Conservation (phyloP, 2,329 filamentous ascomycete species). For the Pseudogymnoascus sp. region DNA sequence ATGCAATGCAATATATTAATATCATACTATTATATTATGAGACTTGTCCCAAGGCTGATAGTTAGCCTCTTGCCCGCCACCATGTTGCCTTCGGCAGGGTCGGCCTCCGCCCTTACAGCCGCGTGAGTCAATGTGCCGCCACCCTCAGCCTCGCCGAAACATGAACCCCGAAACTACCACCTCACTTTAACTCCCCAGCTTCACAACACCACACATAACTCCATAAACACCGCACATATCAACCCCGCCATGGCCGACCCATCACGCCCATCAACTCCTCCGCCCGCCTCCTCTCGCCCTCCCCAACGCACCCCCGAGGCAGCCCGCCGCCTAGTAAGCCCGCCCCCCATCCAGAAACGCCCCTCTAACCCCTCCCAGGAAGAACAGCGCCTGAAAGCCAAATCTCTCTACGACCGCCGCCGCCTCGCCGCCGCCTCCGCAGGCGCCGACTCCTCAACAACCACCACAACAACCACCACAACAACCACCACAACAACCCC, state of each 20-base stretch:
- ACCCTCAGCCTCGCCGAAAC: neutral
- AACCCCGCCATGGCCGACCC: neutral
- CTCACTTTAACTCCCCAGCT: slow-evolving; percentile 13
- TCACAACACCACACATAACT: neutral
- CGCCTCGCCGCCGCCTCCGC: slow-evolving; percentile 19
- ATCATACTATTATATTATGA: neutral
- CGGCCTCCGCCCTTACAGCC: neutral
- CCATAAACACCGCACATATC: neutral
- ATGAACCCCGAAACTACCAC: neutral
- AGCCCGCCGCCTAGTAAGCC: neutral
- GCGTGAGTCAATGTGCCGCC: slow-evolving; percentile 5
- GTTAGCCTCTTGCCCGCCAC: neutral
- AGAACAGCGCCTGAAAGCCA: slow-evolving; percentile 79
- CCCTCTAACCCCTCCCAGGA: slow-evolving; percentile 48
- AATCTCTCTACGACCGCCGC: slow-evolving; percentile 34
- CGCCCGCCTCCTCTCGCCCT: neutral
- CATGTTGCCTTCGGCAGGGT: neutral
- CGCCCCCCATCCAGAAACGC: neutral
- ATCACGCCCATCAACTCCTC: neutral
- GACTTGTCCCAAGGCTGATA: neutral
- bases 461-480: slow-evolving; percentile 40
- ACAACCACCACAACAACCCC: slow-evolving; percentile 43
- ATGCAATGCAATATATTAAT: neutral
- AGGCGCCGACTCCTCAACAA: slow-evolving; percentile 28
- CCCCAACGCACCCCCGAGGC: neutral